A percentile compares a stretch with the other conserved stretches of the same genome.
Conservation (phyloP, 192 early-diverging fungal species). For the Podila verticillata region DNA sequence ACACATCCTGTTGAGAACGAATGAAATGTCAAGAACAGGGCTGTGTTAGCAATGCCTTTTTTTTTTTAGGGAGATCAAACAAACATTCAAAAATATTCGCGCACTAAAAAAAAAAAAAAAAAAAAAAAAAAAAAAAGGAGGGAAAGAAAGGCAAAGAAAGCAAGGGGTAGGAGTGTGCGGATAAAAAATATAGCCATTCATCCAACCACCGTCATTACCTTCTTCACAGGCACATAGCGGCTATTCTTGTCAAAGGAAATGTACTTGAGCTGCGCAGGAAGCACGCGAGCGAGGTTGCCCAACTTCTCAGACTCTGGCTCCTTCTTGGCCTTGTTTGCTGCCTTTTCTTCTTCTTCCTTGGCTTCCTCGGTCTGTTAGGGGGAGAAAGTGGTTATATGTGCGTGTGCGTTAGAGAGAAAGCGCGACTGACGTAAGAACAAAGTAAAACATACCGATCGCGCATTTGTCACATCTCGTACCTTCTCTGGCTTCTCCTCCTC, state of each 20-base stretch:
- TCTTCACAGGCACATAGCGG: conserved; percentile 92
- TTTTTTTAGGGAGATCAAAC: too few species aligned
- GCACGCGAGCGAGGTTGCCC: conserved; percentile 87
- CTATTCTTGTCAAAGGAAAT: conserved; percentile 86
- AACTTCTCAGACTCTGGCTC: conserved; percentile 81
- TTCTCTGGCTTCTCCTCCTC: conserved; percentile 65
- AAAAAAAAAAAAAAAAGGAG: background rate
- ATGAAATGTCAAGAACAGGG: background rate
- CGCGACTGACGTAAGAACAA: too few species aligned
- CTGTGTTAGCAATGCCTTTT: background rate
- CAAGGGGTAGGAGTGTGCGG: too few species aligned
- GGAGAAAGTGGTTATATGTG: background rate
- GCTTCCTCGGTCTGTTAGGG: conserved; percentile 63
- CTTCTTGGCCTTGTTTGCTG: conserved; percentile 76
- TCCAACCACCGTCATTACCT: conserved; percentile 51
- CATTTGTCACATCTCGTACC: conserved; percentile 56
- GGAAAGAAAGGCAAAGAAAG: background rate
- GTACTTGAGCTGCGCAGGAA: conserved; percentile 88
- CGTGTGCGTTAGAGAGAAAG: too few species aligned
- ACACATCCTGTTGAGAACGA: conserved; percentile 44
- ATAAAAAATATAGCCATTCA: background rate
- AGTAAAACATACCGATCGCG: background rate
- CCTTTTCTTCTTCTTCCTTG: conserved; percentile 70
- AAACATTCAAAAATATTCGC: background rate
- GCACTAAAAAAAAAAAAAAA: background rate